These are phyloP conservation scores for Colletotrichum sp. DNA, from an alignment of 2,329 filamentous ascomycete genomes.

Conservation along the genomic window DNA sequence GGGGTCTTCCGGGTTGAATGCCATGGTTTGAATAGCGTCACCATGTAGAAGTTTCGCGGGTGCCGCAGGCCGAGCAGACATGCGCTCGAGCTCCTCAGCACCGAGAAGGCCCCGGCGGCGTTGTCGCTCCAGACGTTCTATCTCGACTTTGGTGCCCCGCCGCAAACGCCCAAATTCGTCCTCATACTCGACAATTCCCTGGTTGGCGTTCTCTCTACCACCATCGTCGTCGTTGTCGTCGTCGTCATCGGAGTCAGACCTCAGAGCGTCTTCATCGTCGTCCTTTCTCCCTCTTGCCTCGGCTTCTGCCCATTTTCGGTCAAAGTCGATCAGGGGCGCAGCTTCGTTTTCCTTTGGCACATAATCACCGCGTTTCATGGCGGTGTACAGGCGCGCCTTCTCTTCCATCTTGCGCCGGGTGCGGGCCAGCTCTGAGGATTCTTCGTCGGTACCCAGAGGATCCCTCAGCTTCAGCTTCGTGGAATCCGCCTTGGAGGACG, in stretches of 20 bases:
- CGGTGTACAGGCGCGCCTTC: slow-evolving; percentile 86
- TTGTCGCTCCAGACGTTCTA: slow-evolving; percentile 65
- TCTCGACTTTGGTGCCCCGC: slow-evolving; percentile 73
- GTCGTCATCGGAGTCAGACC: slow-evolving; percentile 39
- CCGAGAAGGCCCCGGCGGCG: slow-evolving; percentile 56
- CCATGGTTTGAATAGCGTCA: slow-evolving; percentile 81
- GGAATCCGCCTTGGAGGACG: slow-evolving; percentile 34
- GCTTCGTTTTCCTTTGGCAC: slow-evolving; percentile 69
- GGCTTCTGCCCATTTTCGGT: slow-evolving; percentile 89
- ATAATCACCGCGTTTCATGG: slow-evolving; percentile 89
- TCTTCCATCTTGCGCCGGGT: slow-evolving; percentile 85
- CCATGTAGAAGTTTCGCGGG: slow-evolving; percentile 82
- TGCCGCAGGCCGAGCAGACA: slow-evolving; percentile 70
- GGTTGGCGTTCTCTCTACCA: slow-evolving; percentile 38
- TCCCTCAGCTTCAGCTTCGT: slow-evolving; percentile 59
- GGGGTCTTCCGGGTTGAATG: slow-evolving; percentile 78
- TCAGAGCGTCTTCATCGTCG: slow-evolving; percentile 62
- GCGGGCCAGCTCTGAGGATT: slow-evolving; percentile 71
- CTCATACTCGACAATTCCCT: slow-evolving; percentile 79
- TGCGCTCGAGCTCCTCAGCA: slow-evolving; percentile 67
- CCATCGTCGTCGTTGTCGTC: slow-evolving; percentile 45
- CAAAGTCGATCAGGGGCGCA: slow-evolving; percentile 86
- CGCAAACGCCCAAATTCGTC: slow-evolving; percentile 93
- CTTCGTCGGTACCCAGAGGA: slow-evolving; percentile 60
- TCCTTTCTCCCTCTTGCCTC: slow-evolving; percentile 48